These are phyloP conservation scores for Tricholoma hemisulphureum DNA, from an alignment of 768 basidiomycete genomes.

Conservation along the genomic window DNA sequence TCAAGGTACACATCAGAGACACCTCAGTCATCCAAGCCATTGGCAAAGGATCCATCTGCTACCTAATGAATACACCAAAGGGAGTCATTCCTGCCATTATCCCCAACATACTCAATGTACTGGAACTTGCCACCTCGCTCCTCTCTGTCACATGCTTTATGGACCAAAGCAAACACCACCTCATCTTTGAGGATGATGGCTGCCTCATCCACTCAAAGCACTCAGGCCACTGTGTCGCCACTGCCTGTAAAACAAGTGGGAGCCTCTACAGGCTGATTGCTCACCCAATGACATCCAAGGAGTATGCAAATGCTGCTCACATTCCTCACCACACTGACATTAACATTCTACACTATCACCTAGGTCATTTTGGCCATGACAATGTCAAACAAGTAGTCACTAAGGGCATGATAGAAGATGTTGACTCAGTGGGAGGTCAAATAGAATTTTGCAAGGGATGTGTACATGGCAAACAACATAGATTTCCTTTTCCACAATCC, in stretches of 20 bases:
- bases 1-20: slow-evolving; percentile 9
- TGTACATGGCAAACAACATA: no score
- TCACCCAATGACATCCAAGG: no score
- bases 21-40: slow-evolving; percentile 11
- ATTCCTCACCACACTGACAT: slow-evolving; percentile 8
- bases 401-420: no score
- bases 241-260: no score
- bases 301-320: neutral
- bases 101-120: slow-evolving; percentile 12
- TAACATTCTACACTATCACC: slow-evolving; percentile 19
- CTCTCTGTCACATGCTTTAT: slow-evolving; percentile 2
- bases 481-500: no score
- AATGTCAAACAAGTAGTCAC: slow-evolving; percentile 14
- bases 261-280: slow-evolving; percentile 1
- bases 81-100: slow-evolving; percentile 9
- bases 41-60: slow-evolving; percentile 9
- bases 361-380: slow-evolving; percentile 15
- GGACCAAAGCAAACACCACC: no score
- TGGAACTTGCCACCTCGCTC: no score
- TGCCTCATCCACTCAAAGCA: no score
- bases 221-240: no score
- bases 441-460: no score
- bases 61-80: slow-evolving; percentile 8
- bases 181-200: no score
- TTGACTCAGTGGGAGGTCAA: no score